Evolutionary conservation across 345 rosid genomes (phyloP).

Genomic region (Citrus mangshanensis): DNA sequence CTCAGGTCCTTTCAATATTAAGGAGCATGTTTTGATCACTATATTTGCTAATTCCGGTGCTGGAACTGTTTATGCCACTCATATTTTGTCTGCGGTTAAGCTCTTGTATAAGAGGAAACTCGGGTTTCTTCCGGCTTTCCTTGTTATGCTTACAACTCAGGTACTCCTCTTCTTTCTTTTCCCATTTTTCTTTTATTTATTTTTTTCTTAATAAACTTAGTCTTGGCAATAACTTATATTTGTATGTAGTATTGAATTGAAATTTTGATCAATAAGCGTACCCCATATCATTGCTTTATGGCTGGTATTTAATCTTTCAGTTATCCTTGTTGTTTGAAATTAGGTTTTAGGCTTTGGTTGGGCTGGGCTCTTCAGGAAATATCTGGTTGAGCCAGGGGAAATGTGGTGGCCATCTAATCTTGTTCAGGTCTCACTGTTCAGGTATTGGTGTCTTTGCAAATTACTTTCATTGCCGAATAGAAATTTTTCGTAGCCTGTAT

Average conservation of each 20-base stretch:
- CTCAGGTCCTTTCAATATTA: conserved; percentile 78
- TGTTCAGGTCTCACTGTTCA: conserved; percentile 77
- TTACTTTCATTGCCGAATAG: not conserved
- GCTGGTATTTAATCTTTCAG: not conserved
- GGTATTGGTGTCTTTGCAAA: conserved; percentile 32
- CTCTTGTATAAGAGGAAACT: conserved; percentile 57
- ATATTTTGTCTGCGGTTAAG: conserved; percentile 67
- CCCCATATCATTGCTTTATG: too few species aligned
- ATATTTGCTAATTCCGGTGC: conserved; percentile 81
- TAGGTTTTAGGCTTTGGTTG: conserved; percentile 83
- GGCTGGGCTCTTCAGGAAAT: conserved; percentile 74
- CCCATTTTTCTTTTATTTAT: not conserved
- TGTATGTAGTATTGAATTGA: not conserved
- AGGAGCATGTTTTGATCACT: conserved; percentile 87
- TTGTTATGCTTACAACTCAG: conserved; percentile 80
- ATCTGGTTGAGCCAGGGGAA: conserved; percentile 78
- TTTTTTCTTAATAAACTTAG: not conserved
- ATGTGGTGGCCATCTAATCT: conserved; percentile 91
- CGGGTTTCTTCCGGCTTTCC: conserved; percentile 52
- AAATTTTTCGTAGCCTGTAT: not conserved
- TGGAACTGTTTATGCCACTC: conserved; percentile 71
- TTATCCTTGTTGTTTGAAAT: not conserved
- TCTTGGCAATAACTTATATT: too few species aligned
- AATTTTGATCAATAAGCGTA: not conserved
- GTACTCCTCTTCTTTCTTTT: conserved; percentile 20